A percentile compares a stretch with the other conserved stretches of the same genome.
Conservation (phyloP, 306 rosid genomes). For the Luffa acutangula region DNA sequence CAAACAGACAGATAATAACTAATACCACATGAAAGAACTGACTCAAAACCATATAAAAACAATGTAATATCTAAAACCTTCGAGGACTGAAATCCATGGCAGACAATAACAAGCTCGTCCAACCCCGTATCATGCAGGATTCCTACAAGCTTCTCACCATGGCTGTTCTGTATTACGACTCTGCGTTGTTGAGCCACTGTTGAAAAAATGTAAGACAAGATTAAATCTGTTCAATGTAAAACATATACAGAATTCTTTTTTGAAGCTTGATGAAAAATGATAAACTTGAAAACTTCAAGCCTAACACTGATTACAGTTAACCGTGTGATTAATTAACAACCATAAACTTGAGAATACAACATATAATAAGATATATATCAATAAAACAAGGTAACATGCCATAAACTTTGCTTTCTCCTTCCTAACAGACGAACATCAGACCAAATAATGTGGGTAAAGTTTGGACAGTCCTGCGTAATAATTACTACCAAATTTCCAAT, state of each 20-base stretch:
- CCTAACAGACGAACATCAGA: neutral
- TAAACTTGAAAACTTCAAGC: neutral
- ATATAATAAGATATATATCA: neutral
- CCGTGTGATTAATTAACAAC: neutral
- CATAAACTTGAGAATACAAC: neutral
- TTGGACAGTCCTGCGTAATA: neutral
- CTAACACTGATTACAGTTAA: neutral
- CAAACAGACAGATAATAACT: neutral
- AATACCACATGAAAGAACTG: neutral
- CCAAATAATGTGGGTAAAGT: neutral
- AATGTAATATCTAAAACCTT: slow-evolving; percentile 36
- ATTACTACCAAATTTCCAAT: neutral
- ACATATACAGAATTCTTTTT: neutral
- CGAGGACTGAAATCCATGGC: slow-evolving; percentile 82
- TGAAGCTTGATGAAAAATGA: neutral
- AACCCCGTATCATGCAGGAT: slow-evolving; percentile 60
- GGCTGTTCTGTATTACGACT: slow-evolving; percentile 30
- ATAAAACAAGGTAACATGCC: neutral
- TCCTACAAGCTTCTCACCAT: slow-evolving; percentile 71
- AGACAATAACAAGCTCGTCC: slow-evolving; percentile 45
- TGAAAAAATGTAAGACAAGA: neutral
- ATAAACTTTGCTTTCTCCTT: neutral
- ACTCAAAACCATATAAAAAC: neutral
- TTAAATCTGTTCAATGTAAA: neutral
- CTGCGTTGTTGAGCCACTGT: slow-evolving; percentile 28